Evolutionary conservation across 495 filamentous ascomycete genomes (phyloP).

Genomic region (Hyphodiscus hymeniophilus): DNA sequence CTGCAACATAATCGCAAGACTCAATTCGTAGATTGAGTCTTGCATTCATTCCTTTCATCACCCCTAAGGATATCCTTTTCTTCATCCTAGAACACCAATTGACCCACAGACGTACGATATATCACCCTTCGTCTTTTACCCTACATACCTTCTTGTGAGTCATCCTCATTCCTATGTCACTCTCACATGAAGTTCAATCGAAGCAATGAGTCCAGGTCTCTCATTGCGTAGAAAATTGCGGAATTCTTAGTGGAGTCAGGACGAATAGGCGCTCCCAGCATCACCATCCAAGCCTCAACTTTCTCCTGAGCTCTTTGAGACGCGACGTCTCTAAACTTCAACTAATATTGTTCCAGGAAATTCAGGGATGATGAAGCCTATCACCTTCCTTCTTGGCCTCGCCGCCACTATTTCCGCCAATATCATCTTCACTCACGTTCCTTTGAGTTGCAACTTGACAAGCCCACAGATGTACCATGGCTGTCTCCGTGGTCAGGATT

Average conservation of each 20-base stretch:
- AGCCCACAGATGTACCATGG: constrained; percentile 20
- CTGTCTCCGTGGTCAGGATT: constrained; percentile 32
- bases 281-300: no score
- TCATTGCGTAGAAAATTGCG: no score
- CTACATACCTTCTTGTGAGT: no score
- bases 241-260: no score
- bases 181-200: neutral
- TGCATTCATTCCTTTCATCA: constrained; percentile 3
- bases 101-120: neutral
- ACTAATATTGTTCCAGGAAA: neutral
- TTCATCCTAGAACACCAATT: neutral
- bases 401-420: constrained; percentile 23
- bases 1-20: constrained; percentile 8
- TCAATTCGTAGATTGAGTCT: constrained; percentile 1
- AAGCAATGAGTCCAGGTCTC: no score
- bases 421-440: constrained; percentile 31
- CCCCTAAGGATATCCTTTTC: constrained; percentile 1
- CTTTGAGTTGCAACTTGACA: constrained; percentile 25
- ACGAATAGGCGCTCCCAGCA: no score
- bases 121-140: neutral
- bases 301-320: no score
- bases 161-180: neutral
- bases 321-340: no score
- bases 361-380: constrained; percentile 14
- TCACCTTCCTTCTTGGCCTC: constrained; percentile 16